Evolutionary conservation across 805 yeast genomes (phyloP), one percentile per base, ranked within the genome.

Genomic region (Zygoascus bituminiphila): DNA sequence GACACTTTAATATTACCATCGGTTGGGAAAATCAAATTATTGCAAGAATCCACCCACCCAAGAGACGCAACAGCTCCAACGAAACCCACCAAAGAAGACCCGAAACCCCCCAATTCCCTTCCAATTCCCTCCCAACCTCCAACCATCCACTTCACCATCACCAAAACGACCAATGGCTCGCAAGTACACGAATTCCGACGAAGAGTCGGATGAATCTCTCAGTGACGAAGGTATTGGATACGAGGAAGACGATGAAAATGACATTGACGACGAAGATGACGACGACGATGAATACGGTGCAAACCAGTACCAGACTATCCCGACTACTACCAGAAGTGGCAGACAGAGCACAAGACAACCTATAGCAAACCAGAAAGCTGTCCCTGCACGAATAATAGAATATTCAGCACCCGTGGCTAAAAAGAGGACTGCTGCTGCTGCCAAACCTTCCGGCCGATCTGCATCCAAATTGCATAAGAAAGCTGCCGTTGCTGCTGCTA

Each of bases 241-340:
- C 12, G 47, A 48, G 40, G 56, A 49, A 22, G 55, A 53, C 14
- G 57, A 51, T 22, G 41, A 46, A 17, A 52, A 52, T 23, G 54
- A 44, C 9, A 50, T 26, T 10, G 56, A 46, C n/a, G 58, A 51
- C 2, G 51, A 40, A 9, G 51, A 46, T 7, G 55, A 53, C 6
- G 54, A 45, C 20, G 53, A 19, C 9, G 59, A 51, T 19, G 57
- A 48, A 17, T 55, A 54, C 21, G 45, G 25, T 24, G 45, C 38
- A 31, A 26, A 19, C 17, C 35, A 40, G 33, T 43, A 14, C 22
- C 36, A 14, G 49, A 14, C 24, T n/a, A 9, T 15, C 17, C 42
- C 42, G 12, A 39, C 42, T 17, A 39, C 25, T 14, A 39, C 25
- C 15, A 14, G 42, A 39, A 39, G 42, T 20, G 42, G 29, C 29